These are phyloP conservation scores for Moesziomyces sp. DNA, from an alignment of 1,284 basidiomycete genomes.

Conservation along the genomic window DNA sequence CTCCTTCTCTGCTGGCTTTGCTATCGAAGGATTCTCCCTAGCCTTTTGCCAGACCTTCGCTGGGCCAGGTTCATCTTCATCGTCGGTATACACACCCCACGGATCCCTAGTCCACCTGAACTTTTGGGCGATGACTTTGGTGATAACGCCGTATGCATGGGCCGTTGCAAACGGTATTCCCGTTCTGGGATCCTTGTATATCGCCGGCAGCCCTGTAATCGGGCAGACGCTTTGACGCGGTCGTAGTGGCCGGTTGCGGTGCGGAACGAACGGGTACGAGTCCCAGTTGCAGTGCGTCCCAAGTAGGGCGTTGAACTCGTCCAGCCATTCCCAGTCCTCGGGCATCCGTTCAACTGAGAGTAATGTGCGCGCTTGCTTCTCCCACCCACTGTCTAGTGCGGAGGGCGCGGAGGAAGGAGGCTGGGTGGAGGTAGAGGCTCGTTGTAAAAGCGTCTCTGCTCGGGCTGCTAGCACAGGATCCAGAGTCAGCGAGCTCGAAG, in stretches of 20 bases:
- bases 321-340: conserved; percentile 71
- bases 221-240: conserved; percentile 68
- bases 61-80: conserved; percentile 36
- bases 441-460: conserved; percentile 9
- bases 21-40: background rate
- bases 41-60: conserved; percentile 21
- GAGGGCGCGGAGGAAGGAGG: background rate
- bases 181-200: conserved; percentile 79
- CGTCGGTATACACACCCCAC: conserved; percentile 46
- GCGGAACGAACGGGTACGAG: conserved; percentile 66
- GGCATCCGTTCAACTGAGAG: conserved; percentile 49
- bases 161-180: conserved; percentile 80
- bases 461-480: conserved; percentile 49
- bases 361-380: conserved; percentile 50
- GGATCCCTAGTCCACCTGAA: conserved; percentile 45
- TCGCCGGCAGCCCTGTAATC: conserved; percentile 70
- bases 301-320: conserved; percentile 81
- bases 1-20: background rate
- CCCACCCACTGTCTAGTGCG: background rate
- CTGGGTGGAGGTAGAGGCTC: background rate
- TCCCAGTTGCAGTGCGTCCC: conserved; percentile 73
- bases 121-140: conserved; percentile 72
- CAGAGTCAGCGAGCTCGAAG: conserved; percentile 14
- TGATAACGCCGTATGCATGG: conserved; percentile 76
- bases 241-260: conserved; percentile 69